Base-by-base conservation (phyloP, 345 rosid species). In the Hypericum perforatum region DNA sequence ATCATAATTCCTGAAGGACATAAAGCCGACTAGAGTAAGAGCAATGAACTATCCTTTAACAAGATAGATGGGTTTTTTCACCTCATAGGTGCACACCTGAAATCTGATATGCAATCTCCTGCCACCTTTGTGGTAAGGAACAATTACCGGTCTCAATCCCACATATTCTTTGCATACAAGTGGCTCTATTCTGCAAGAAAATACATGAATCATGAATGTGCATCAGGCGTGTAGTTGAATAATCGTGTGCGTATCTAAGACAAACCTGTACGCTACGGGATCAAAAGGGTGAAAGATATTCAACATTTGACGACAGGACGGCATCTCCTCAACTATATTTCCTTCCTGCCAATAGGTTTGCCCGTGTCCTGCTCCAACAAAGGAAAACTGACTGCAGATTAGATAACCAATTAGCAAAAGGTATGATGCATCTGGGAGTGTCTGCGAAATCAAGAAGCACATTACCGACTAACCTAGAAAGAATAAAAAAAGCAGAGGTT, bases 51-150 rank as follows among this genome's bases (percentile, higher is more conserved):
- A n/a, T n/a, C n/a, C n/a, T n/a, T n/a, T n/a, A n/a, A n/a, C 32
- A 22, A 22, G 32, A 22, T 50, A 45, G 10, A 11, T 16, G 16
- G 12, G 9, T 22, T 22, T 22, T 22, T 22, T 4, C 32, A 1
- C 32, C 4, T 22, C n/a, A n/a, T 43, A 58, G 41, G 32, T 22
- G 32, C 32, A 40, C 68, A 92, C 98, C 79, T 84, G 95, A 50
- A 85, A 76, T 45, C 97, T 95, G 63, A 89, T 88, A 53, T 92
- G 98, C 85, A 92, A 63, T 75, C 97, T 77, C 76, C 70, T 88
- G 56, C 98, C 98, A 54, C 98, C 98, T 78, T 65, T 85, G 74
- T 92, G 95, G 64, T 92, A 92, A 63, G 98, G 98, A 62, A 92
- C 56, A 65, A 85, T 76, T 57, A 85, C 89, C 3, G 98, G 98